phyloP scores from a whole-genome alignment of 2,329 filamentous ascomycete genomes.

The Davidsoniella virescens region DNA sequence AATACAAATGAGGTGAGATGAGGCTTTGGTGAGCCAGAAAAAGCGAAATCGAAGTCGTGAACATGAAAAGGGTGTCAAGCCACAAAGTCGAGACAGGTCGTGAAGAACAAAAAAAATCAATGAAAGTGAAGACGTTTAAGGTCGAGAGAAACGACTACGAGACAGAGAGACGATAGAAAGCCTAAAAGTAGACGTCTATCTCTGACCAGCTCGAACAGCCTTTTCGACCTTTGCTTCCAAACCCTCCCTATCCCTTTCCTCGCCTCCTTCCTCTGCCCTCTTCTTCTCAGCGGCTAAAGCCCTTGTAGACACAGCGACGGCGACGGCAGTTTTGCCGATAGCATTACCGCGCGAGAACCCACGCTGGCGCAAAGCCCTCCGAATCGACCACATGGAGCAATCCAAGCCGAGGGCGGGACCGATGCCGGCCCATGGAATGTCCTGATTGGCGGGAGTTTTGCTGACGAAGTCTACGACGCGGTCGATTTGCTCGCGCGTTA shows the following conservation, averaged over 20 bases:
- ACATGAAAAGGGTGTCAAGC: too few species aligned
- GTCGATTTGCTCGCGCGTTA: slow-evolving; percentile 11
- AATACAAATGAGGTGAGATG: too few species aligned
- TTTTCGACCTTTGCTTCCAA: neutral
- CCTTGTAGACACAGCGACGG: slow-evolving; percentile 3
- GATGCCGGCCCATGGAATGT: slow-evolving; percentile 11
- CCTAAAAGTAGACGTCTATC: neutral
- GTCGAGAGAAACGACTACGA: too few species aligned
- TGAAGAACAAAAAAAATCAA: too few species aligned
- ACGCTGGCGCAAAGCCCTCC: slow-evolving; percentile 7
- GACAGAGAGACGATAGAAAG: too few species aligned
- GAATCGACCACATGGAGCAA: slow-evolving; percentile 9
- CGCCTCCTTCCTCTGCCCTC: neutral
- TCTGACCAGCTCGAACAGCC: neutral
- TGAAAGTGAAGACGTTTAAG: too few species aligned
- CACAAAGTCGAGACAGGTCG: too few species aligned
- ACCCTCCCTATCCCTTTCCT: slow-evolving; percentile 1
- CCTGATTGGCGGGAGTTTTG: slow-evolving; percentile 7
- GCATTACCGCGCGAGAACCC: slow-evolving; percentile 11
- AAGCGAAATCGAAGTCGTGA: too few species aligned
- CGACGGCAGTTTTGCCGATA: slow-evolving; percentile 5
- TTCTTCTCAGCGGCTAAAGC: neutral
- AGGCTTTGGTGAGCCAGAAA: too few species aligned
- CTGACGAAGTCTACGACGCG: slow-evolving; percentile 11
- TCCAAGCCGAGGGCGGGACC: slow-evolving; percentile 11